Conservation (phyloP, 2,329 filamentous ascomycete species). For the Plectosphaerella sp. region DNA sequence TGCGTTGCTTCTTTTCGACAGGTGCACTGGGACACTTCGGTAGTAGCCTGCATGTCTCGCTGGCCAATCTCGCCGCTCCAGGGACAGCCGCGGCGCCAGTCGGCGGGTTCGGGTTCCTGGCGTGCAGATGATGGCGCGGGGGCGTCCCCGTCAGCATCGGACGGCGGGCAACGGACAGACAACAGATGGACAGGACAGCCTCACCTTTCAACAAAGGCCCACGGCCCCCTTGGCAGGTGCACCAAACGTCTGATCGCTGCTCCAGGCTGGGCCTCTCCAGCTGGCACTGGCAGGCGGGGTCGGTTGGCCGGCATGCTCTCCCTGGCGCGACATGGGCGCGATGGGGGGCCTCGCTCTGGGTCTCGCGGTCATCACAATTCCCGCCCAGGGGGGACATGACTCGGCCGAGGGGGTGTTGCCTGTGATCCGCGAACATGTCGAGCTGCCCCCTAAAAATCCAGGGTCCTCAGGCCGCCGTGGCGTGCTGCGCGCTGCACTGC, state of each 20-base stretch:
- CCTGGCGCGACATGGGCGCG: background rate
- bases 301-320: background rate
- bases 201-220: background rate
- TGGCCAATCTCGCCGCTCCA: background rate
- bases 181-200: background rate
- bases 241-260: too few species aligned
- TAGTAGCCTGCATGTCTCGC: background rate
- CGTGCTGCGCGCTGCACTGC: background rate
- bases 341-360: background rate
- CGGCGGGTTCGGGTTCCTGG: too few species aligned
- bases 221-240: too few species aligned
- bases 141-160: too few species aligned
- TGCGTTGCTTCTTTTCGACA: background rate
- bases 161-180: too few species aligned
- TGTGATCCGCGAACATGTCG: too few species aligned
- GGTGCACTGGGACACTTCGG: background rate
- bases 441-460: too few species aligned
- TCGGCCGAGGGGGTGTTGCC: background rate
- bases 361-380: background rate
- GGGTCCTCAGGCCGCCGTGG: too few species aligned
- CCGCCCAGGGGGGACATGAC: background rate
- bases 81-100: too few species aligned
- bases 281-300: background rate
- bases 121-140: too few species aligned
- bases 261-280: too few species aligned